Evolutionary conservation across 1,139 yeast genomes (phyloP).

Genomic region (Arxiozyma slooffiae): DNA sequence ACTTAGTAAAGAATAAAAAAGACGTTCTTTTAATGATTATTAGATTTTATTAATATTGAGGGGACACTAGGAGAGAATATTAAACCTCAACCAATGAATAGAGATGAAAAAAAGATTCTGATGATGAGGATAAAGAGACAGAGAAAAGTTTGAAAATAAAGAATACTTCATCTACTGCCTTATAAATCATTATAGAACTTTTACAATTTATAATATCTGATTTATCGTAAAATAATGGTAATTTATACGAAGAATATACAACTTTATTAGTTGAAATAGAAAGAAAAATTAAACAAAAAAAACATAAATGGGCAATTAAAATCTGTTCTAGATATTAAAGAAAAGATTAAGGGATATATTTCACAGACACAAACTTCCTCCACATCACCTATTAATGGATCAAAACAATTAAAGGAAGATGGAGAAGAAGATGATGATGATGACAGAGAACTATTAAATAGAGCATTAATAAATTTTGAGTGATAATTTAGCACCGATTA

Average conservation of each 20-base stretch:
- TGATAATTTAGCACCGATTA: slow-evolving; percentile 72
- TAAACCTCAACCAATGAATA: slow-evolving; percentile 17
- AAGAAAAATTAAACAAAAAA: not conserved
- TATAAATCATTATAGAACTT: slow-evolving; percentile 38
- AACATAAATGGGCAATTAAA: not conserved
- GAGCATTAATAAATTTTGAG: slow-evolving; percentile 59
- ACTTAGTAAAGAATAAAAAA: slow-evolving; percentile 50
- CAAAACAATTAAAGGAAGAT: not conserved
- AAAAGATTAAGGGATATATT: not conserved
- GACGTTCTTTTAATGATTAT: slow-evolving; percentile 49
- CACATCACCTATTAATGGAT: not conserved
- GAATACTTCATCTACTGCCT: slow-evolving; percentile 8
- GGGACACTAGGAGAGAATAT: slow-evolving; percentile 18
- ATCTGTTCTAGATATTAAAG: not conserved
- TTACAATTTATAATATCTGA: slow-evolving; percentile 40
- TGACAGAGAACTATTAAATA: slow-evolving; percentile 33
- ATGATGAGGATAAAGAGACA: slow-evolving; percentile 32
- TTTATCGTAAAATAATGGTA: not conserved
- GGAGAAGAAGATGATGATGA: slow-evolving; percentile 9
- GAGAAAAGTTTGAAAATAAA: slow-evolving; percentile 10
- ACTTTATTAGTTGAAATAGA: not conserved
- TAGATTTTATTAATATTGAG: slow-evolving; percentile 26
- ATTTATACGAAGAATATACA: not conserved
- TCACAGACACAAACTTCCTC: not conserved
- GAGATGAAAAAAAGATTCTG: slow-evolving; percentile 31